Percentiles rank a stretch among this genome's conserved stretches.
These are phyloP conservation scores for Melanopsichium pennsylvanicum DNA, from an alignment of 1,284 basidiomycete species.

Conservation along the genomic window DNA sequence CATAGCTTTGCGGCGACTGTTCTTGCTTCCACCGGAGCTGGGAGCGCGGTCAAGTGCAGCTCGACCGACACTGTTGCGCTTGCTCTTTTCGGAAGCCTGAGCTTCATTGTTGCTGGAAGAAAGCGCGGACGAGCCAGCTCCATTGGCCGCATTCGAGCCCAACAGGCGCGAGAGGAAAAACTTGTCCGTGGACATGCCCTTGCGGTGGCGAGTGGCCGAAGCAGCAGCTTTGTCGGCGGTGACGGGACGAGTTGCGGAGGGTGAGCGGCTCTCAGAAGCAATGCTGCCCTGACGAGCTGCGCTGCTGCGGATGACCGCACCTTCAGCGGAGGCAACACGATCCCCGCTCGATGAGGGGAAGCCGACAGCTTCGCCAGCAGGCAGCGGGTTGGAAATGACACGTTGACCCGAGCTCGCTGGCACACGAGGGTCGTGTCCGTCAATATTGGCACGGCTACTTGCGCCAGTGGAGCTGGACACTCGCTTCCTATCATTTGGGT, in stretches of 20 bases:
- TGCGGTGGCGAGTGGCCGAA: slow-evolving; percentile 46
- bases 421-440: slow-evolving; percentile 1
- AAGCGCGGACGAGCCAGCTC: not conserved
- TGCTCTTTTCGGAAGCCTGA: slow-evolving; percentile 18
- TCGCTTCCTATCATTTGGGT: slow-evolving; percentile 9
- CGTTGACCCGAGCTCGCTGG: slow-evolving; percentile 19
- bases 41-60: slow-evolving; percentile 26
- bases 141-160: slow-evolving; percentile 19
- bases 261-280: slow-evolving; percentile 6
- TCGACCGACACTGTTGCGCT: slow-evolving; percentile 30
- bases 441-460: slow-evolving; percentile 5
- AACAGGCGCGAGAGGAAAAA: slow-evolving; percentile 55
- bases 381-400: slow-evolving; percentile 18
- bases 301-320: slow-evolving; percentile 3
- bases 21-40: slow-evolving; percentile 21
- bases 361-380: slow-evolving; percentile 22
- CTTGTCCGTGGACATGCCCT: slow-evolving; percentile 61
- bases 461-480: slow-evolving; percentile 27
- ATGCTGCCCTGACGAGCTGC: not conserved
- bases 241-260: slow-evolving; percentile 9
- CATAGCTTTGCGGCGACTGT: slow-evolving; percentile 57
- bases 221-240: slow-evolving; percentile 15
- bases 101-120: slow-evolving; percentile 8
- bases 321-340: slow-evolving; percentile 2
- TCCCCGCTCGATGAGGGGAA: slow-evolving; percentile 30